phyloP scores from a whole-genome alignment of 2,329 filamentous ascomycete genomes.

The Verticillium longisporum region DNA sequence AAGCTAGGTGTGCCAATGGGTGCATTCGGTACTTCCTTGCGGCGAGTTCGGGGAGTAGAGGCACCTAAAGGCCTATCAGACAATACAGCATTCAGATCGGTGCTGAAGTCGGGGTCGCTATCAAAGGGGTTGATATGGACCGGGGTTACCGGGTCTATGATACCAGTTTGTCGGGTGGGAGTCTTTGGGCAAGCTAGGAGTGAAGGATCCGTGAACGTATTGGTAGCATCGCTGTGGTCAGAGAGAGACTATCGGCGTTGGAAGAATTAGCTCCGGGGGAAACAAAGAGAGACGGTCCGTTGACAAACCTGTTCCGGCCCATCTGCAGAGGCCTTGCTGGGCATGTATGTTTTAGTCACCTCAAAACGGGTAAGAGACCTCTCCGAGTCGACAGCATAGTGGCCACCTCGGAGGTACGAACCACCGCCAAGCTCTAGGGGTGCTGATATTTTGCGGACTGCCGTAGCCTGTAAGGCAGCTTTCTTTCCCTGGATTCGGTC shows the following conservation, averaged over 20 bases:
- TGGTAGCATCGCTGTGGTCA: neutral
- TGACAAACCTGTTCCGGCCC: neutral
- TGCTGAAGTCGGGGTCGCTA: conserved; percentile 29
- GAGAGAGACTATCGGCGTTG: neutral
- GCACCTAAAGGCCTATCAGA: conserved; percentile 25
- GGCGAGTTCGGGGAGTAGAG: conserved; percentile 26
- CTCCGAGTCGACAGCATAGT: neutral
- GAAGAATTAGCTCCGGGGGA: neutral
- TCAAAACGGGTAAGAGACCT: neutral
- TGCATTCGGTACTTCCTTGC: neutral
- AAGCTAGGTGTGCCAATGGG: neutral
- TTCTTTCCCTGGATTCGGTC: conserved; percentile 22
- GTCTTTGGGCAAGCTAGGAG: neutral
- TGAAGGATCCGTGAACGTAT: neutral
- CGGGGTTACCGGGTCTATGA: neutral
- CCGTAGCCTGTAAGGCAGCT: conserved; percentile 9
- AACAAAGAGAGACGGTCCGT: neutral
- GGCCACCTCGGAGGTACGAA: neutral
- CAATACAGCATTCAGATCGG: conserved; percentile 30
- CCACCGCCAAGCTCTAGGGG: conserved; percentile 1
- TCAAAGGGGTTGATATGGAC: conserved; percentile 19
- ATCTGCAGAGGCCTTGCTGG: neutral
- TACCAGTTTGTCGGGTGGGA: neutral
- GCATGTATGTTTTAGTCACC: neutral
- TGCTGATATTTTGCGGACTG: conserved; percentile 7